Percentiles rank a stretch among this genome's conserved stretches.
These are phyloP conservation scores for Lignosus rhinocerotis DNA, from an alignment of 1,284 basidiomycete species.

Conservation along the genomic window DNA sequence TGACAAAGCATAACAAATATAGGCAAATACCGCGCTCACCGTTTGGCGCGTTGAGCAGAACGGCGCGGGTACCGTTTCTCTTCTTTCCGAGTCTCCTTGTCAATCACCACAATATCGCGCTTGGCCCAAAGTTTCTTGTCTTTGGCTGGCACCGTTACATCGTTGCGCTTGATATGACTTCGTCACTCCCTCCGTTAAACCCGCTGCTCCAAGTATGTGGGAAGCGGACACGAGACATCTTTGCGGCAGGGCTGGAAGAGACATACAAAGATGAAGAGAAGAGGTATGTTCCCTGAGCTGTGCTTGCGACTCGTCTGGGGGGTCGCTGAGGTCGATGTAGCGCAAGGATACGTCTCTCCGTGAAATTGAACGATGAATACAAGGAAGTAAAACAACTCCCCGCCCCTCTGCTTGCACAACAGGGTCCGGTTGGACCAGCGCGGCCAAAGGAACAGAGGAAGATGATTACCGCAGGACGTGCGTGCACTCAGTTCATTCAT, in stretches of 20 bases:
- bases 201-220: constrained; percentile 60
- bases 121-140: background rate
- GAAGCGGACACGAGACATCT: constrained; percentile 70
- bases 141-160: too few relatives aligned
- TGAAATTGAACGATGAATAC: constrained; percentile 88
- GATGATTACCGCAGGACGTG: constrained; percentile 74
- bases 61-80: constrained; percentile 8
- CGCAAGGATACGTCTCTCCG: constrained; percentile 62
- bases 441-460: constrained; percentile 64
- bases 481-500: constrained; percentile 28
- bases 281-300: constrained; percentile 47
- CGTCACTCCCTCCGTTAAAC: constrained; percentile 67
- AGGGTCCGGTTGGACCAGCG: constrained; percentile 78
- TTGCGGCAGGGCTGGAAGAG: constrained; percentile 63
- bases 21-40: constrained; percentile 21
- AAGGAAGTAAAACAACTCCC: constrained; percentile 86
- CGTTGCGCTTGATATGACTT: constrained; percentile 30
- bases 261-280: constrained; percentile 65
- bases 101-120: background rate
- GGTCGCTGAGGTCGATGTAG: constrained; percentile 36
- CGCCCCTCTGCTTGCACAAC: constrained; percentile 77
- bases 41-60: constrained; percentile 14
- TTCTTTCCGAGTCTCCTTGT: background rate
- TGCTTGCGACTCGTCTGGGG: background rate
- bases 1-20: constrained; percentile 18